These are phyloP conservation scores for Xylaria sp. DNA, from an alignment of 495 filamentous ascomycete species.

Conservation along the genomic window DNA sequence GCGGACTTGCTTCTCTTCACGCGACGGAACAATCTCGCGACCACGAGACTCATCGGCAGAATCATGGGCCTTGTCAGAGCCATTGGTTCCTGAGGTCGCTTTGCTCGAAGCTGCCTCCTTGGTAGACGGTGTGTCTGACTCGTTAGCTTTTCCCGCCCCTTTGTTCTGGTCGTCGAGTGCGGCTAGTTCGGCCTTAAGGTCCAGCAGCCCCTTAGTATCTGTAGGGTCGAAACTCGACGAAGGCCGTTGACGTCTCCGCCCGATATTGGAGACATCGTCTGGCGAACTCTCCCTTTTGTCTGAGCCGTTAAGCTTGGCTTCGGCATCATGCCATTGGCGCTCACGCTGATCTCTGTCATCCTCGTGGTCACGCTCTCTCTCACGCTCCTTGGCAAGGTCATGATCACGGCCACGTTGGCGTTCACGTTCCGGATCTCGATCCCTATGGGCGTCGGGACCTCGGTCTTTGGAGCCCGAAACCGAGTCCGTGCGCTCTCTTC, in stretches of 20 bases:
- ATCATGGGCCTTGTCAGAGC: constrained; percentile 34
- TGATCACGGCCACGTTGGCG: constrained; percentile 30
- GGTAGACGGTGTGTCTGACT: constrained; percentile 30
- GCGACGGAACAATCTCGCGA: constrained; percentile 41
- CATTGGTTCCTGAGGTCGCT: constrained; percentile 32
- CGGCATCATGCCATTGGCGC: constrained; percentile 36
- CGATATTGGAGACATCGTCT: constrained; percentile 30
- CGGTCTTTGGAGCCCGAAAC: constrained; percentile 41
- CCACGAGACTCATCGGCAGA: constrained; percentile 49
- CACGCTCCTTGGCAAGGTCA: constrained; percentile 25
- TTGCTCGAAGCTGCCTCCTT: constrained; percentile 37
- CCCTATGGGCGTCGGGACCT: constrained; percentile 32
- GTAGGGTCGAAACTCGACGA: constrained; percentile 58
- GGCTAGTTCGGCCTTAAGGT: constrained; percentile 56
- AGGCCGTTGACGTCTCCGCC: constrained; percentile 43
- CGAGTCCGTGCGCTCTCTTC: constrained; percentile 33
- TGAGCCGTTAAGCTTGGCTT: constrained; percentile 36
- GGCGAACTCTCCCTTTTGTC: constrained; percentile 35
- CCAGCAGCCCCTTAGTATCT: constrained; percentile 53
- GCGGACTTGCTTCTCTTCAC: constrained; percentile 51
- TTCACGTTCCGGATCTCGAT: constrained; percentile 26
- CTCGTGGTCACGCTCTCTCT: constrained; percentile 30
- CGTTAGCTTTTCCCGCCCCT: constrained; percentile 33
- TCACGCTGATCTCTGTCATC: constrained; percentile 33
- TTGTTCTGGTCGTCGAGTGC: constrained; percentile 45